Percentiles rank a stretch among this genome's conserved stretches.
Conservation (phyloP, 2,329 filamentous ascomycete species). For the Curvularia lunata region DNA sequence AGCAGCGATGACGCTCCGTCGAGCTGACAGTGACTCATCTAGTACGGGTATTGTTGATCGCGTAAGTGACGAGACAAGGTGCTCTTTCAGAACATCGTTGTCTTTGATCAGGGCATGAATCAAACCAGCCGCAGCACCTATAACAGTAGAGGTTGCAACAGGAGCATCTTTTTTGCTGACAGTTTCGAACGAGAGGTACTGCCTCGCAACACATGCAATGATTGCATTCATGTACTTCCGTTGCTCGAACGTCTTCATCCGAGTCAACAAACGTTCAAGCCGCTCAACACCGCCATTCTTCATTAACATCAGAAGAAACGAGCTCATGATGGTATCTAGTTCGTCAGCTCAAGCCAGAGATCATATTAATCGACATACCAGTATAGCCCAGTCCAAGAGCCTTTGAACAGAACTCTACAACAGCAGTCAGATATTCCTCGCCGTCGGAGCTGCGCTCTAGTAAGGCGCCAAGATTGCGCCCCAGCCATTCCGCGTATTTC, state of each 20-base stretch:
- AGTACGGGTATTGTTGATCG: conserved; percentile 47
- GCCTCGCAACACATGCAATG: conserved; percentile 33
- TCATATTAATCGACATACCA: conserved; percentile 49
- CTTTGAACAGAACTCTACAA: conserved; percentile 60
- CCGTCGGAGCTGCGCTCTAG: conserved; percentile 50
- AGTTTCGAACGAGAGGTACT: conserved; percentile 23
- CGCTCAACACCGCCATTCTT: conserved; percentile 12
- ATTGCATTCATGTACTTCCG: conserved; percentile 50
- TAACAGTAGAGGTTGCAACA: conserved; percentile 20
- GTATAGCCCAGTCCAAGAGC: conserved; percentile 74
- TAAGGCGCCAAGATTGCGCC: conserved; percentile 63
- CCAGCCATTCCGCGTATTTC: conserved; percentile 75
- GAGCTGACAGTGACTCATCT: conserved; percentile 36
- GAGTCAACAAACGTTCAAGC: conserved; percentile 49
- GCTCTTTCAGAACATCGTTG: conserved; percentile 40
- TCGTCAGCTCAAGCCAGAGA: conserved; percentile 3
- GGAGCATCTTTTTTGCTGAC: conserved; percentile 20
- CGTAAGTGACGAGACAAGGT: conserved; percentile 45
- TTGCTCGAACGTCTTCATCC: conserved; percentile 58
- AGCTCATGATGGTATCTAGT: conserved; percentile 32
- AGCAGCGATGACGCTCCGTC: conserved; percentile 51
- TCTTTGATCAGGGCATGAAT: conserved; percentile 31
- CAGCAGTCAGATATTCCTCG: conserved; percentile 41
- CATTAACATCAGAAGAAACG: conserved; percentile 27
- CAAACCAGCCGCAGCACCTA: conserved; percentile 37